Conservation (phyloP, 1,284 basidiomycete genomes). For the Irpex sp. region DNA sequence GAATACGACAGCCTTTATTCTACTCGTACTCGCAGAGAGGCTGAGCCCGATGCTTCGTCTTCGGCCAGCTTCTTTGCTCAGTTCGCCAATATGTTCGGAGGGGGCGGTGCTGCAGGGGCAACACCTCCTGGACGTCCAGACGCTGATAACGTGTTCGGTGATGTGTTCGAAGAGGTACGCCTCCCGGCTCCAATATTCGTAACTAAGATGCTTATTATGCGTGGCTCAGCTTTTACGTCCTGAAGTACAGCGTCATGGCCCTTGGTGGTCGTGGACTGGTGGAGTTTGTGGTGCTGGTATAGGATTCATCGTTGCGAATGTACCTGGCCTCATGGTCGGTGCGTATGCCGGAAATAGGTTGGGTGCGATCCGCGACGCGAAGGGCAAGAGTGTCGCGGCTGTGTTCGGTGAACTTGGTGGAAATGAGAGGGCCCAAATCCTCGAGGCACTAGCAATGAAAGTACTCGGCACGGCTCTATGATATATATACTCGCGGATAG, state of each 20-base stretch:
- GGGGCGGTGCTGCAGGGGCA: constrained; percentile 26
- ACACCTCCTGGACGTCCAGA: constrained; percentile 55
- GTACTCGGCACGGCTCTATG: constrained; percentile 71
- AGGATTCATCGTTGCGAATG: constrained; percentile 86
- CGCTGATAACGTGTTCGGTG: constrained; percentile 79
- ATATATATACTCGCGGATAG: constrained; percentile 27
- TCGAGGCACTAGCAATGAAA: constrained; percentile 85
- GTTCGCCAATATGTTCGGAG: constrained; percentile 69
- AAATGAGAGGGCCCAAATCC: constrained; percentile 85
- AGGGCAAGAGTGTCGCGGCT: constrained; percentile 86
- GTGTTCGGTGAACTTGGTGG: constrained; percentile 85
- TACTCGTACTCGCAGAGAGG: constrained; percentile 43
- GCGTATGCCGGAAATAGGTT: constrained; percentile 83
- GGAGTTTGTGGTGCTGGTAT: constrained; percentile 66
- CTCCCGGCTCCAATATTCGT: too few species aligned
- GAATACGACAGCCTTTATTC: constrained; percentile 81
- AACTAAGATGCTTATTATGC: background rate
- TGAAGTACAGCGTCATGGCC: constrained; percentile 65
- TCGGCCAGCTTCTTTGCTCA: constrained; percentile 69
- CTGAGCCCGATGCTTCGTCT: constrained; percentile 59
- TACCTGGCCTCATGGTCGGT: constrained; percentile 79
- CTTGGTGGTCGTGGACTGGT: constrained; percentile 79
- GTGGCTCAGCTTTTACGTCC: constrained; percentile 64
- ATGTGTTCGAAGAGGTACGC: constrained; percentile 85
- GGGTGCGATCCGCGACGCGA: constrained; percentile 88